Evolutionary conservation across 352 stramenopile species (phyloP).

Genomic region (Globisporangium acanthophoron): DNA sequence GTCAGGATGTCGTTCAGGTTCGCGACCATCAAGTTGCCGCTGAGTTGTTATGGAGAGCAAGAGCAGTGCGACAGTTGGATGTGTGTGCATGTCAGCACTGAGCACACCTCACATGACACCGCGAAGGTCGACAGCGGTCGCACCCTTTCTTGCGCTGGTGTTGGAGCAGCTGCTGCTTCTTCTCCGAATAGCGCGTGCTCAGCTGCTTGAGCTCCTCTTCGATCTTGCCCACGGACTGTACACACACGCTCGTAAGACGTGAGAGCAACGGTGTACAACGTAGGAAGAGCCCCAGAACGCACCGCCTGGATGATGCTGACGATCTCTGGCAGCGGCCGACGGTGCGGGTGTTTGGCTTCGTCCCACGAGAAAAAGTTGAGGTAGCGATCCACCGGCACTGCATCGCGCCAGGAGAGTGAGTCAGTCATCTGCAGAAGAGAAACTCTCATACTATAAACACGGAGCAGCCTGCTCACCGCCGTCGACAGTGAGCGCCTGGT

Average conservation of each 20-base stretch:
- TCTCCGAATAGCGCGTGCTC: slow-evolving; percentile 91
- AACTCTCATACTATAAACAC: neutral
- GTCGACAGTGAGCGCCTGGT: slow-evolving; percentile 81
- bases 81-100: no score
- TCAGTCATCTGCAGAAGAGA: neutral
- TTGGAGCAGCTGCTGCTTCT: slow-evolving; percentile 86
- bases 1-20: slow-evolving; percentile 95
- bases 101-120: neutral
- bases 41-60: slow-evolving; percentile 12
- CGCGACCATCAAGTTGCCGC: slow-evolving; percentile 91
- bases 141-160: slow-evolving; percentile 92
- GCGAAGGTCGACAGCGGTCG: neutral
- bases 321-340: slow-evolving; percentile 94
- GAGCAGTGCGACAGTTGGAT: neutral
- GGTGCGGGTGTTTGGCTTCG: slow-evolving; percentile 96
- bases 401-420: neutral
- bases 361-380: slow-evolving; percentile 98
- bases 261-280: neutral
- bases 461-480: slow-evolving; percentile 30
- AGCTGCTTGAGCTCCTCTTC: slow-evolving; percentile 97
- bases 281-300: slow-evolving; percentile 1
- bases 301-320: slow-evolving; percentile 93
- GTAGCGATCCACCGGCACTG: slow-evolving; percentile 92
- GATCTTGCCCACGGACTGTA: slow-evolving; percentile 89
- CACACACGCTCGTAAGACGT: neutral